Base-by-base conservation (phyloP, 768 basidiomycete species). In the Trametes elegans region DNA sequence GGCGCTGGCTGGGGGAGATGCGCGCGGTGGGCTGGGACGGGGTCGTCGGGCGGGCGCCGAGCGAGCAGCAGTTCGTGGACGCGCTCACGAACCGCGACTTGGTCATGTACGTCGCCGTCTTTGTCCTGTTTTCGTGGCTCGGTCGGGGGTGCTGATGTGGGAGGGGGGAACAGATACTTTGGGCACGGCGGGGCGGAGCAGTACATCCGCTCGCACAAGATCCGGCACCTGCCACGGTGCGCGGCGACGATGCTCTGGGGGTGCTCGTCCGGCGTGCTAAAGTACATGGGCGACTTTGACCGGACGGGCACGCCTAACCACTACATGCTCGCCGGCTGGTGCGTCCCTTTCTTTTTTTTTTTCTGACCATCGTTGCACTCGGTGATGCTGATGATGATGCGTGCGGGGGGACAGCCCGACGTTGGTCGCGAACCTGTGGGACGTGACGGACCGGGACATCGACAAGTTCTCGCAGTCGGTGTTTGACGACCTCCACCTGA, bases 321-420 rank as follows among this genome's bases (percentile, higher is more conserved):
- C 62, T 99, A 99, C 68, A 92, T 98, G 89, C 67, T 98, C n/a
- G 92, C 88, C 36, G 97, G 96, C 65, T 96, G 95, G 96, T 98
- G 65, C 66, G 94, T 80, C 8, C 8, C n/a, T 11, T 36, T n/a
- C 10, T 18, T 9, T 38, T 19, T 35, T 8, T 31, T 27, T 13
- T 21, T 4, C 27, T 42, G 18, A 7, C 13, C 24, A 24, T 8
- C 21, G 3, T 24, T n/a, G 7, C 8, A 57, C 45, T 23, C 6
- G 21, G 5, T 4, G 4, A 1, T 4, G 18, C n/a, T 36, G 24
- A 34, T 3, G 41, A 14, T 18, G 32, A 18, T 27, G 16, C 5
- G 29, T 35, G 18, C 50, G 23, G n/a, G n/a, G n/a, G n/a, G 34
- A 26, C 45, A 47, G 96, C 58, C 96, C 97, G 16, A 88, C 93